phyloP scores from a whole-genome alignment of 305 asterid genomes.

The Nicotiana rustica region DNA sequence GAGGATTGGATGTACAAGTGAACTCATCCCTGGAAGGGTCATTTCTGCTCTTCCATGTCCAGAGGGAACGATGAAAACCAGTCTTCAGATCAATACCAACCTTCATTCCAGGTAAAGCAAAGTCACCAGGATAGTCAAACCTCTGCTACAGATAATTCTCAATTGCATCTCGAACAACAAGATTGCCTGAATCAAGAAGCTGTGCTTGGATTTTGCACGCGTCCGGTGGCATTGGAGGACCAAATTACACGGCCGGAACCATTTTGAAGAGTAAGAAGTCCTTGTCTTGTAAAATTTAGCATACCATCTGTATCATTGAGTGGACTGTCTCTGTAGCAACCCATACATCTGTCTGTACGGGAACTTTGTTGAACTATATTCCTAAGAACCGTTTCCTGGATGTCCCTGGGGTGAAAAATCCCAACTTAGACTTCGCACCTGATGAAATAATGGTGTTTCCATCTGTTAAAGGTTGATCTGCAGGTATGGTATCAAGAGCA shows the following conservation, averaged over 20 bases:
- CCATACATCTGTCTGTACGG: slow-evolving; percentile 31
- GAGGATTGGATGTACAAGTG: not conserved
- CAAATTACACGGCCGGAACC: not conserved
- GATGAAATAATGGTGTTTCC: not conserved
- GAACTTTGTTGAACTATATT: slow-evolving; percentile 28
- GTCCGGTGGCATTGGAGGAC: slow-evolving; percentile 16
- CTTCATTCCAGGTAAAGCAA: slow-evolving; percentile 25
- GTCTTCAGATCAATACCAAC: slow-evolving; percentile 23
- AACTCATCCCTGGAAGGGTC: slow-evolving; percentile 19
- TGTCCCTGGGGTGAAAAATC: slow-evolving; percentile 17
- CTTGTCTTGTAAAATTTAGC: slow-evolving; percentile 5
- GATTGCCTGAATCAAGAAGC: slow-evolving; percentile 29
- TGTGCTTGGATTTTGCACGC: not conserved
- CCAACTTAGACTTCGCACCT: not conserved
- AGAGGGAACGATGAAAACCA: not conserved
- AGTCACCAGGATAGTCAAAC: slow-evolving; percentile 28
- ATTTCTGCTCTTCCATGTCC: slow-evolving; percentile 25
- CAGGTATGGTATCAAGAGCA: not conserved
- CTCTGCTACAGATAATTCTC: slow-evolving; percentile 23
- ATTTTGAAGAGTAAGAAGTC: not conserved
- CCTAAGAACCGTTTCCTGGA: slow-evolving; percentile 29
- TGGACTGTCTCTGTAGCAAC: slow-evolving; percentile 23
- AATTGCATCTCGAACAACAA: not conserved
- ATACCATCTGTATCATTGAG: not conserved
- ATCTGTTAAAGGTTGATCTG: slow-evolving; percentile 5